phyloP scores from a whole-genome alignment of 192 early-diverging fungal species.

The Coemansia reversa region DNA sequence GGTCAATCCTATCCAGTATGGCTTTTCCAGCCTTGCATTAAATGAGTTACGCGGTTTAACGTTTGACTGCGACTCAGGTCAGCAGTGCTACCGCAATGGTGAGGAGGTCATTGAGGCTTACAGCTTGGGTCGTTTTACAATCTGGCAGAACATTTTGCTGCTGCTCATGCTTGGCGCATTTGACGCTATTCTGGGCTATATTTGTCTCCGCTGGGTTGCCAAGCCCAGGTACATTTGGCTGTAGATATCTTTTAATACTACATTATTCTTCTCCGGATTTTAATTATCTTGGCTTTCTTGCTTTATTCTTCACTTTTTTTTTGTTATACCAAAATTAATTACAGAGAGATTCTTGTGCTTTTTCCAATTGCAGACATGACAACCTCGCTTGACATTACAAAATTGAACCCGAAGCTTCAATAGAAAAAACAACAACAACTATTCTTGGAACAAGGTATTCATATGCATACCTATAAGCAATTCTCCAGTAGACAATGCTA shows the following conservation, averaged over 20 bases:
- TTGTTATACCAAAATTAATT: not conserved
- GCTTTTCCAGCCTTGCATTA: conserved; percentile 34
- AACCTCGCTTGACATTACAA: not conserved
- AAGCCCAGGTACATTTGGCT: conserved; percentile 53
- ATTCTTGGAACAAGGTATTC: not conserved
- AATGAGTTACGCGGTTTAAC: conserved; percentile 49
- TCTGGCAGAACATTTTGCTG: conserved; percentile 47
- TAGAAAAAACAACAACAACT: not conserved
- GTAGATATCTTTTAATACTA: not conserved
- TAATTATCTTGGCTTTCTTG: not conserved
- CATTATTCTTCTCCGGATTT: not conserved
- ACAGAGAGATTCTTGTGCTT: not conserved
- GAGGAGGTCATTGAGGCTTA: conserved; percentile 40
- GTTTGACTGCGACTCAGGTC: conserved; percentile 35
- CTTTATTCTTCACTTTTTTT: not conserved
- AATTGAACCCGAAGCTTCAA: not conserved
- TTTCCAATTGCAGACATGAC: not conserved
- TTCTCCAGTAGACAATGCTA: not conserved
- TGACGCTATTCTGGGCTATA: conserved; percentile 29
- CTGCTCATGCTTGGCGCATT: conserved; percentile 45
- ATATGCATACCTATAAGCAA: too few relatives aligned
- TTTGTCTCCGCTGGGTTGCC: conserved; percentile 44
- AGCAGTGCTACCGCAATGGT: conserved; percentile 42
- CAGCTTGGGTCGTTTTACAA: conserved; percentile 40
- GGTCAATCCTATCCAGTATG: conserved; percentile 51